Conservation (phyloP, 768 basidiomycete species). For the Amyloporia xantha region DNA sequence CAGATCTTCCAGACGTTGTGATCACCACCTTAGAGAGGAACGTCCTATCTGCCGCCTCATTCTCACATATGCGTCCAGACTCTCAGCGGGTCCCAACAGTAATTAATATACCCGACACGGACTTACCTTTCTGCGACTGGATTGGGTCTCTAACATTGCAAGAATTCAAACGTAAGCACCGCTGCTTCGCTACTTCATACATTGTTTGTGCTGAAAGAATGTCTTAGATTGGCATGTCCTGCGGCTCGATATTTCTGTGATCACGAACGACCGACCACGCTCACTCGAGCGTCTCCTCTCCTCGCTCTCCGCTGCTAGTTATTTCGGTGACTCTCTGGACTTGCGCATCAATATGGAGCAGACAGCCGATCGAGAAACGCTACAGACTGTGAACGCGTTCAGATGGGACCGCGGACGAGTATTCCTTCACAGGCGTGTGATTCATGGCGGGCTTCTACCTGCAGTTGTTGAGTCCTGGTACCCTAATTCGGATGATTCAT, state of each 20-base stretch:
- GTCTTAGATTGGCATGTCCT: conserved; percentile 68
- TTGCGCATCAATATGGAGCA: conserved; percentile 74
- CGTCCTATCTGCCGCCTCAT: not conserved
- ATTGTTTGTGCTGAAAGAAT: conserved; percentile 10
- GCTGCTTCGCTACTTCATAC: not conserved
- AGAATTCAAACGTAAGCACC: conserved; percentile 53
- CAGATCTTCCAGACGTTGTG: not conserved
- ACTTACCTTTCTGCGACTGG: conserved; percentile 53
- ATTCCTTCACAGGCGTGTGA: conserved; percentile 62
- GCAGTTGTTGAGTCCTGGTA: conserved; percentile 91
- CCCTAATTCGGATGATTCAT: conserved; percentile 62
- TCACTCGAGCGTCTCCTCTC: conserved; percentile 62
- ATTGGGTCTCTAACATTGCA: conserved; percentile 48
- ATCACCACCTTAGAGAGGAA: not conserved
- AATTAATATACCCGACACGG: conserved; percentile 40
- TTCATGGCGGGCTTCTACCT: conserved; percentile 74
- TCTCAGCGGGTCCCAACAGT: not conserved
- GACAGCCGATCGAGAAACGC: conserved; percentile 57
- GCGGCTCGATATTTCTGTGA: conserved; percentile 60
- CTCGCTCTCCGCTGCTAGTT: conserved; percentile 52
- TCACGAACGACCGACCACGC: conserved; percentile 68
- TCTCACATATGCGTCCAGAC: not conserved
- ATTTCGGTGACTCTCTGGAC: conserved; percentile 62
- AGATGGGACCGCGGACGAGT: conserved; percentile 56
- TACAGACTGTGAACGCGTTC: conserved; percentile 41